phyloP scores from a whole-genome alignment of 148 eudicot species.

The Hydrangea macrophylla region DNA sequence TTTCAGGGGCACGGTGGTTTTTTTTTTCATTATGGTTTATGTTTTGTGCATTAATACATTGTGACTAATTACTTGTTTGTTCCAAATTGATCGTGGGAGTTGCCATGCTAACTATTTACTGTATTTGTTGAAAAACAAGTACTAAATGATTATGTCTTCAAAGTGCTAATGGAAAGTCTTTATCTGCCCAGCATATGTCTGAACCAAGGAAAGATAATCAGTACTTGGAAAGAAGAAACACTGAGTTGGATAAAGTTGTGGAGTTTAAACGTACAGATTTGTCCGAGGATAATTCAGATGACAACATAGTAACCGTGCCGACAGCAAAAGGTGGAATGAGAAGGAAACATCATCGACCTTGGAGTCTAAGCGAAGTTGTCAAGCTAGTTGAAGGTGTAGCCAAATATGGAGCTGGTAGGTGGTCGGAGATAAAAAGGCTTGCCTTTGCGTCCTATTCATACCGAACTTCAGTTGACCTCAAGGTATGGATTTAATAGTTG shows the following conservation, averaged over 20 bases:
- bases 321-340: constrained; percentile 73
- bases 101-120: too few species aligned
- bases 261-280: constrained; percentile 43
- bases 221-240: constrained; percentile 20
- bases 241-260: constrained; percentile 37
- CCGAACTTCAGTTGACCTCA: constrained; percentile 95
- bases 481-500: constrained; percentile 40
- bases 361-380: constrained; percentile 82
- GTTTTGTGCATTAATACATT: too few species aligned
- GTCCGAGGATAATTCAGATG: constrained; percentile 49
- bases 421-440: constrained; percentile 96
- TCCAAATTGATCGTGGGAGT: too few species aligned
- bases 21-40: too few species aligned
- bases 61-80: neutral
- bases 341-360: constrained; percentile 97
- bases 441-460: constrained; percentile 78
- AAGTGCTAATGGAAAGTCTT: constrained; percentile 6
- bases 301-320: constrained; percentile 31
- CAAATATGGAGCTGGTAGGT: constrained; percentile 86
- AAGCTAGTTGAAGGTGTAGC: constrained; percentile 96
- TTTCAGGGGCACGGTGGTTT: too few species aligned
- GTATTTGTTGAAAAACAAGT: too few species aligned
- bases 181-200: constrained; percentile 36
- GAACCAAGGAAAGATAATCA: constrained; percentile 39
- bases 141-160: too few species aligned